Conservation (phyloP, 805 yeast genomes). For the Sugiyamaella americana region DNA sequence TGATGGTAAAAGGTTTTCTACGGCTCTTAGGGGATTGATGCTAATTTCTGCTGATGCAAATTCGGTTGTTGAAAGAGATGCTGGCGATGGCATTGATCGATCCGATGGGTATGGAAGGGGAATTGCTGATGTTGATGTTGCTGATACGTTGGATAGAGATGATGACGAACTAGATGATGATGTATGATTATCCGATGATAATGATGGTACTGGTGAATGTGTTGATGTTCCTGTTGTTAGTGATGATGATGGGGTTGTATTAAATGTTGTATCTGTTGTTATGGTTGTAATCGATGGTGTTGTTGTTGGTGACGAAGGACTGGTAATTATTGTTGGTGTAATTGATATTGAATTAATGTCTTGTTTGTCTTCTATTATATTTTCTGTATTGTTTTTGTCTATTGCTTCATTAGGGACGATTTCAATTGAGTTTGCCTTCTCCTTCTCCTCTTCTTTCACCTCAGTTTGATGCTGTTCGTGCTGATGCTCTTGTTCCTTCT, state of each 20-base stretch:
- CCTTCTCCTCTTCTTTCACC: too few species aligned
- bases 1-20: background rate
- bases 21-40: conserved; percentile 2
- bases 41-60: conserved; percentile 8
- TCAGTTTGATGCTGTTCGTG: too few species aligned
- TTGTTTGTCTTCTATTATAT: too few species aligned
- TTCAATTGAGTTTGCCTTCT: too few species aligned
- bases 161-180: conserved; percentile 9
- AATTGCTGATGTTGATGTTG: conserved; percentile 6
- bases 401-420: background rate
- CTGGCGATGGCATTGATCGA: conserved; percentile 19
- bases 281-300: background rate
- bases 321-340: background rate
- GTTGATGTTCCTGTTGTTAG: conserved; percentile 1
- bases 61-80: conserved; percentile 12
- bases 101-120: conserved; percentile 16
- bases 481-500: too few species aligned
- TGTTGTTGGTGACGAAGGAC: background rate
- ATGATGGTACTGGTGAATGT: background rate
- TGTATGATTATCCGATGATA: conserved; percentile 1
- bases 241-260: background rate
- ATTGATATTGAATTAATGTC: background rate
- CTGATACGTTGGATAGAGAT: conserved; percentile 4
- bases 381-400: background rate
- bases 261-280: background rate